These are phyloP conservation scores for Phoma sp. DNA, from an alignment of 2,329 filamentous ascomycete species.

Conservation along the genomic window DNA sequence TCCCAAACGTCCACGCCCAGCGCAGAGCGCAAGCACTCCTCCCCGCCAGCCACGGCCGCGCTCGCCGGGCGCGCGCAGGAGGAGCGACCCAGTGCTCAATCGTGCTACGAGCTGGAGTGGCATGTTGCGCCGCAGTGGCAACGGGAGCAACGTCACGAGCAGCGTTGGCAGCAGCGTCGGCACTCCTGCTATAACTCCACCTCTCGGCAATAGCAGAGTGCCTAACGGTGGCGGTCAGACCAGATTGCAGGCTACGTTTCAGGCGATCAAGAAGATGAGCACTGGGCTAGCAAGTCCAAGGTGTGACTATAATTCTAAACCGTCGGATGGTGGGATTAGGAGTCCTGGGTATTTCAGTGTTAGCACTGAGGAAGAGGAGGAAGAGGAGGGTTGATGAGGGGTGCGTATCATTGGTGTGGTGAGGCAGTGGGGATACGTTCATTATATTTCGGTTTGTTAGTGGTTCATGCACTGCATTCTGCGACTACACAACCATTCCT, in stretches of 20 bases:
- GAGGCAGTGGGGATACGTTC: neutral
- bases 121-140: neutral
- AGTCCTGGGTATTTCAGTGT: constrained; percentile 6
- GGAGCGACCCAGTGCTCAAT: neutral
- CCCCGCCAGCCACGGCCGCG: neutral
- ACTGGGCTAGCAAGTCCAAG: constrained; percentile 28
- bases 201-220: neutral
- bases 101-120: constrained; percentile 10
- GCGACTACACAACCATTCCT: constrained; percentile 44
- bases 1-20: neutral
- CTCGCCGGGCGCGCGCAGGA: neutral
- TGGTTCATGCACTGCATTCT: neutral
- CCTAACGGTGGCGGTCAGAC: constrained; percentile 13
- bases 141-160: constrained; percentile 1
- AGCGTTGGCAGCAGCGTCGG: neutral
- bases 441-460: constrained; percentile 5
- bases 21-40: neutral
- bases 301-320: constrained; percentile 7
- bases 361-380: neutral
- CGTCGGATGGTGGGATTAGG: neutral
- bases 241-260: constrained; percentile 35
- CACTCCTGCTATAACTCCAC: neutral
- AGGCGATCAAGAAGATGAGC: constrained; percentile 36
- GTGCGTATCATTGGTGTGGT: neutral
- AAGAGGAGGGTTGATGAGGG: neutral